Base-by-base conservation (phyloP, 306 rosid species). In the Prunus campanulata region DNA sequence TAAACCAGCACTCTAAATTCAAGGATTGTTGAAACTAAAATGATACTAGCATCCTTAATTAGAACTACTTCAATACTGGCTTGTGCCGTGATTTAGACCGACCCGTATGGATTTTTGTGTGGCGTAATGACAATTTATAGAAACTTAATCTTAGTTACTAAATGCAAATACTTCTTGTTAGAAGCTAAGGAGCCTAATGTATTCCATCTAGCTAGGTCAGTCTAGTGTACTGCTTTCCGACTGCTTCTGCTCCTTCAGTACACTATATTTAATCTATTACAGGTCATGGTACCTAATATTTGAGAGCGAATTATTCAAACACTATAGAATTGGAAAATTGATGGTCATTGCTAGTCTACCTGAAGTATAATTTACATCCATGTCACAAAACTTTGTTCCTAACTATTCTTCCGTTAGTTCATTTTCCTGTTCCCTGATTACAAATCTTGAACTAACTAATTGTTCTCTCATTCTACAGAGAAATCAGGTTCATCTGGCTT, bases 401-500 rank as follows among this genome's bases (percentile, higher is more conserved):
- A 87, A 79, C 60, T 66, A 85, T 56, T 74, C 16, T 69, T 50
- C 49, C 39, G 68, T 71, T 61, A 70, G 81, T 62, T 68, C 82
- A 42, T 49, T 54, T 76, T 61, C 54, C 24, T 11, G 25, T 62
- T 64, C 24, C 54, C 55, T 56, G 70, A 74, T 57, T n/a, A 63
- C 42, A 24, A 29, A 50, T 81, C 66, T 74, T 49, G 68, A 65
- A 68, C 83, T 73, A 78, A 77, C 85, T 83, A 83, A 77, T 80
- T 81, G 74, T 62, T 9, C 13, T 74, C 80, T 64, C 62, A 78
- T 51, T 85, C 86, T 46, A 62, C 6, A 47, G 90, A 91, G 85
- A 93, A 94, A 86, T 94, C 93, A 56, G 95, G 97, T 79, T 91
- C 97, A 68, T 79, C 90, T 57, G 97, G 98, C 85, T 94, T 94